phyloP scores from a whole-genome alignment of 257 asterid species.

The Solanum medicagineum region DNA sequence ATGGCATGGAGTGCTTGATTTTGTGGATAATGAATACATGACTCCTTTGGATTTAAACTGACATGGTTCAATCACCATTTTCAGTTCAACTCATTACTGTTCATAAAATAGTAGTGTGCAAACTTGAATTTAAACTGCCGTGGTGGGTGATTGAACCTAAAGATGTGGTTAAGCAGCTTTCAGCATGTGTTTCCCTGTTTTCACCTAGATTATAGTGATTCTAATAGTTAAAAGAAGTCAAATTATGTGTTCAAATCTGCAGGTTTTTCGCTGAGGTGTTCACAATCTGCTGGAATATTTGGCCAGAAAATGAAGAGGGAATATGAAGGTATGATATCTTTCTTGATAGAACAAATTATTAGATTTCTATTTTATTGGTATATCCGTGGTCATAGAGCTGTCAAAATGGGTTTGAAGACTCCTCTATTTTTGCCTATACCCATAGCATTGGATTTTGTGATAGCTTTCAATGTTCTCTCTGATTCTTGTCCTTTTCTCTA shows the following conservation, averaged over 20 bases:
- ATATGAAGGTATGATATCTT: background rate
- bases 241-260: background rate
- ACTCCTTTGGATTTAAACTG: no score
- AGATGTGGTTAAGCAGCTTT: background rate
- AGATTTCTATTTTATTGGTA: background rate
- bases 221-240: background rate
- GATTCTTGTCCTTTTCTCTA: background rate
- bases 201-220: background rate
- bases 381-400: background rate
- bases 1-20: no score
- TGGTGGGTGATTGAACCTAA: background rate
- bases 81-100: no score
- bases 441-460: background rate
- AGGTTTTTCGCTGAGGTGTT: background rate
- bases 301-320: background rate
- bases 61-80: no score
- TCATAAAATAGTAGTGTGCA: no score
- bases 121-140: no score
- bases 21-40: no score
- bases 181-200: background rate
- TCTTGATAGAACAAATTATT: background rate
- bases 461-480: background rate
- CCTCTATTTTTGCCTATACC: background rate
- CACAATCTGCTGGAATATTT: background rate
- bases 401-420: background rate